Evolutionary conservation across 495 filamentous ascomycete genomes (phyloP), one percentile per base, ranked within the genome.

Genomic region (Talaromyces proteolyticus): DNA sequence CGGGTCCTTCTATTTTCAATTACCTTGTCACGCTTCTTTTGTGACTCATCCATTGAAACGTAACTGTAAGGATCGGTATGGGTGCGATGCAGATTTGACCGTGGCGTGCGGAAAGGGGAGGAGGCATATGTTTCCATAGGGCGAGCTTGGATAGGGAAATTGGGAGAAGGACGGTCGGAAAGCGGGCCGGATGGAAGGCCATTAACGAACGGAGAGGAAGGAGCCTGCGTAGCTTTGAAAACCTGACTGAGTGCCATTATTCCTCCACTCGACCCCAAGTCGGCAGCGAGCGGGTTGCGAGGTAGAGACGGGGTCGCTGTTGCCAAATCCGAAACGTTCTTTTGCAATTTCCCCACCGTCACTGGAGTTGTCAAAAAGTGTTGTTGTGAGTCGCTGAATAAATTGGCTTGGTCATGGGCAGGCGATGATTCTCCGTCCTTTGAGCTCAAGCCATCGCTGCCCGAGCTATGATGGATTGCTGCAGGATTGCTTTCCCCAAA

Each of bases 131-230:
- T 63, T 45, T 60, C 54, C 26, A 73, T 52, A 5, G 66, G 66
- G 8, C 61, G 64, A 14, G 63, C 58, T 44, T 77, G 73, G 10
- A 76, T 67, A 19, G 66, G 67, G 20, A 77, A 56, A 53, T 76
- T 72, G n/a, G 76, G 76, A 1, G 76, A 79, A 8, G 76, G 76
- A 21, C 75, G 70, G 38, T 75, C 73, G 10, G 75, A 77, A 43
- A 68, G 36, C 6, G 62, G 55, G 40, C 76, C 76, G 6, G 67
- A 62, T 2, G 67, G 63, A 3, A 62, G 56, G 7, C 56, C 49
- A 53, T 70, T 66, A 10, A 69, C 61, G 22, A 78, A 54, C 2
- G 76, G 76, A 11, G 76, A 78, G 2, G 75, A 75, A n/a, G 70
- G 65, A n/a, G 69, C 75, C 49, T 78, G 76, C 0, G 76, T 79